These are phyloP conservation scores for Pouteria campechiana DNA, from an alignment of 179 eudicot genomes.

Conservation along the genomic window DNA sequence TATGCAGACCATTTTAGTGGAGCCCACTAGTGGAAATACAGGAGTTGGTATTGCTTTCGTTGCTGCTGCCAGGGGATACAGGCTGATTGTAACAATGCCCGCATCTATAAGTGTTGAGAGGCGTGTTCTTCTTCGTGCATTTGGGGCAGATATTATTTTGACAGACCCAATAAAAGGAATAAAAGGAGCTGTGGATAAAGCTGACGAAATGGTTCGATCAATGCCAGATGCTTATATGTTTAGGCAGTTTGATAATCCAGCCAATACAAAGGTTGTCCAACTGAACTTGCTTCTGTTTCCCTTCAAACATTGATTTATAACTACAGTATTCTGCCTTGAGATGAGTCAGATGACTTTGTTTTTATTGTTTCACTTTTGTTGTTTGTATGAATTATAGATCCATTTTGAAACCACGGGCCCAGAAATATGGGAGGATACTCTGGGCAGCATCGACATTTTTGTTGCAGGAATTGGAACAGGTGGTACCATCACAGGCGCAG, in stretches of 20 bases:
- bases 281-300: no score
- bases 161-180: conserved; percentile 52
- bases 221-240: conserved; percentile 57
- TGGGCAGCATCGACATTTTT: conserved; percentile 47
- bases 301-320: no score
- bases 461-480: conserved; percentile 73
- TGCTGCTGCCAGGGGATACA: conserved; percentile 60
- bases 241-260: conserved; percentile 53
- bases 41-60: conserved; percentile 61
- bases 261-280: conserved; percentile 47
- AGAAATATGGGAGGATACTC: conserved; percentile 75
- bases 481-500: conserved; percentile 61
- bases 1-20: conserved; percentile 49
- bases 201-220: conserved; percentile 49
- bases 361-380: not conserved
- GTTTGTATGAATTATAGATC: conserved; percentile 21
- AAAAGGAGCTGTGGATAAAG: conserved; percentile 66
- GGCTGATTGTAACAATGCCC: conserved; percentile 55
- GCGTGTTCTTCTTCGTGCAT: conserved; percentile 49
- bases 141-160: conserved; percentile 54
- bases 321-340: no score
- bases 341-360: no score
- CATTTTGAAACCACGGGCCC: conserved; percentile 77
- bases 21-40: conserved; percentile 61
- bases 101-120: conserved; percentile 51